Base-by-base conservation (phyloP, 192 early-diverging fungal genomes). In the Thamnidium elegans region DNA sequence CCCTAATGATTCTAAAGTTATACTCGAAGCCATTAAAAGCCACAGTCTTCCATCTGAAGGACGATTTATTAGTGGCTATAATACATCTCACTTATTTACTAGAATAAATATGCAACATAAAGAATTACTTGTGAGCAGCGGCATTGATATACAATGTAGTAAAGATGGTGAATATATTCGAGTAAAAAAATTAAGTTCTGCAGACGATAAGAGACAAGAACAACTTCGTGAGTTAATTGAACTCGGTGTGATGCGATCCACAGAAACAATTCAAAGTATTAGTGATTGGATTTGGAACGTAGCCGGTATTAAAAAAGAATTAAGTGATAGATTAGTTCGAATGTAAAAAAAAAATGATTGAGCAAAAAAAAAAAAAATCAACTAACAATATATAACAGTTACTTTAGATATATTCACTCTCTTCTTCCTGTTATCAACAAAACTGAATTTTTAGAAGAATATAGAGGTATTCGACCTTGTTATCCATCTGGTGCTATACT, bases 251-350 rank as follows among this genome's bases (percentile, higher is more conserved):
- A 23, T 43, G 3, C 17, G 20, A 44, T 17, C n/a, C 4, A 19
- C 11, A 44, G 39, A 58, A 14, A 44, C 42, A 50, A 7, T 46
- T 11, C 65, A 52, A 10, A 44, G 53, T 31, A 48, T 72, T 21
- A 32, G 55, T 20, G 36, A 72, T 9, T 72, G 65, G 55, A 72
- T 72, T 14, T 63, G 48, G 15, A 26, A 43, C 42, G 61, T 72
- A 20, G 47, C 65, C 44, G 65, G 65, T 45, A 42, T 67, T 4
- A 65, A 67, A 31, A 54, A 51, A 11, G 21, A 62, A 21, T 67
- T 61, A 21, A 66, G 70, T 20, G 65, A 72, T 61, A 39, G 61
- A n/a, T 47, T 72, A 15, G 34, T 72, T 15, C 62, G 63, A 45
- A 55, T 72, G 70, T 72, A 67, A 44, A 44, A 55, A 21, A 7